Conservation (phyloP, 1,139 yeast genomes). For the Groenewaldozyma auringiensis region DNA sequence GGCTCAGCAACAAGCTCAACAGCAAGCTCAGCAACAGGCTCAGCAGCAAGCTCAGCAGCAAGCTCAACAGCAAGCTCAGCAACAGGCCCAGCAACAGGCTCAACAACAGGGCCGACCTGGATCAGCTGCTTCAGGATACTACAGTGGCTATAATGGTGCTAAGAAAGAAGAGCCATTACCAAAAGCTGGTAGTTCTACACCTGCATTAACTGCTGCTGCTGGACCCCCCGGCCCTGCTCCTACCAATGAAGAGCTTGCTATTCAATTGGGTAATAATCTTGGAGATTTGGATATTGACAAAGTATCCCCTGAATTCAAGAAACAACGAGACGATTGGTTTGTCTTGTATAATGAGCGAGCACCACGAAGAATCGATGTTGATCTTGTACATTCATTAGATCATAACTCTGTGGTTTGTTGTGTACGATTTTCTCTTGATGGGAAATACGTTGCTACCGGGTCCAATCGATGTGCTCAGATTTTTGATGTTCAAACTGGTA, state of each 20-base stretch:
- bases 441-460: slow-evolving; percentile 92
- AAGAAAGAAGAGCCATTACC: slow-evolving; percentile 8
- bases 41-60: slow-evolving; percentile 15
- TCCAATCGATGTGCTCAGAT: slow-evolving; percentile 96
- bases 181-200: slow-evolving; percentile 12
- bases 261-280: slow-evolving; percentile 46
- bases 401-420: slow-evolving; percentile 96
- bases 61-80: slow-evolving; percentile 14
- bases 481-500: slow-evolving; percentile 87
- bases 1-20: slow-evolving; percentile 20
- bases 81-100: slow-evolving; percentile 13
- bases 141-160: slow-evolving; percentile 1
- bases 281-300: slow-evolving; percentile 73
- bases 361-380: slow-evolving; percentile 69
- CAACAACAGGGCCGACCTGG: slow-evolving; percentile 16
- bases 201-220: slow-evolving; percentile 10
- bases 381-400: slow-evolving; percentile 79
- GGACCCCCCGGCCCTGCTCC: slow-evolving; percentile 21
- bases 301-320: slow-evolving; percentile 72
- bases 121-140: slow-evolving; percentile 13
- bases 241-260: slow-evolving; percentile 30
- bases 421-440: slow-evolving; percentile 87
- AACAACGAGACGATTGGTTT: slow-evolving; percentile 81
- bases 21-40: slow-evolving; percentile 16
- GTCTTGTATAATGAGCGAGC: slow-evolving; percentile 87